Base-by-base conservation (phyloP, 768 basidiomycete species). In the Pholiota conissans region DNA sequence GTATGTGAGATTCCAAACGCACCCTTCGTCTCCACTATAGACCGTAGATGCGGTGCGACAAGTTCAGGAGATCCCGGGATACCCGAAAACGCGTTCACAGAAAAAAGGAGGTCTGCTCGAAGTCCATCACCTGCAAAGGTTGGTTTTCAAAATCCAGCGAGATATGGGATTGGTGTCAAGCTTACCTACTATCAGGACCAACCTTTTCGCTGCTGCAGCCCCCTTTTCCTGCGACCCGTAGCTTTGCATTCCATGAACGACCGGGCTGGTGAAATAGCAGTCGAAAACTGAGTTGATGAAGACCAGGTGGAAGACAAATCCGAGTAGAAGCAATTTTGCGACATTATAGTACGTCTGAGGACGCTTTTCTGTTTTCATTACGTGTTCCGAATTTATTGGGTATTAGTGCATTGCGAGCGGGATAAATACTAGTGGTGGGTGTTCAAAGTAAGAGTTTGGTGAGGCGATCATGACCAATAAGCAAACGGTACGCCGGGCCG, bases 1-100 rank as follows among this genome's bases (percentile, higher is more conserved):
- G 92, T 94, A 69, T 94, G 92, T 5, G 89, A 91, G 20, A 95
- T 79, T 5, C 93, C 93, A 70, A 87, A 93, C 5, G 87, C 88
- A 14, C 93, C 92, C 52, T 87, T 75, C 5, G 71, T 73, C 60
- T 87, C 81, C 8, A 79, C 78, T 52, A 93, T 85, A 11, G 84
- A 82, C 49, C 89, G 82, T 22, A 95, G 67, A 70, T 91, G 77
- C 0, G 92, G 93, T 3, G 93, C 93, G 16, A 87, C 84, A 30
- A 87, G 70, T 48, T 81, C 76, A 2, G 84, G 83, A 8, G 81
- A 74, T 24, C 73, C 71, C 18, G 79, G 75, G 52, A 86, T 77
- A 7, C 75, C 69, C 1, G 78, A 73, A 65, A 91, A 89, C 0
- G 83, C 79, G 55, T 90, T 82, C 40, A 79, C 71, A 34, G 80